phyloP scores from a whole-genome alignment of 192 early-diverging fungal species.

The Cladochytrium replicatum region DNA sequence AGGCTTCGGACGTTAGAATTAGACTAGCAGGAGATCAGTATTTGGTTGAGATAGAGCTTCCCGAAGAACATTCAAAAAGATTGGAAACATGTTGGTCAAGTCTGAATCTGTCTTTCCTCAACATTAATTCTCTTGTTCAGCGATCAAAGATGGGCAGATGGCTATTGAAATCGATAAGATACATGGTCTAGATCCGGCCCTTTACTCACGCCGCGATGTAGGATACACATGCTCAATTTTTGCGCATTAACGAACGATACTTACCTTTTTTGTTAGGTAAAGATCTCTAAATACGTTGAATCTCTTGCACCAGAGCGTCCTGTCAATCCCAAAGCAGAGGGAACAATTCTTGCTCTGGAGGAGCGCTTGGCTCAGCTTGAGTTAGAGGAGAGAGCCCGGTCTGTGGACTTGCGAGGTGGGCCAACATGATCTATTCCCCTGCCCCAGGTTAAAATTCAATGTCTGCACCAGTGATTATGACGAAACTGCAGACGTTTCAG shows the following conservation, averaged over 20 bases:
- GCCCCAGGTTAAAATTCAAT: not conserved
- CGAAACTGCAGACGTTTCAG: constrained; percentile 30
- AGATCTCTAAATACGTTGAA: constrained; percentile 34
- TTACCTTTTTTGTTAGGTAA: constrained; percentile 15
- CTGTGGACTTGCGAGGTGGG: constrained; percentile 42
- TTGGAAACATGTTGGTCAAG: constrained; percentile 19
- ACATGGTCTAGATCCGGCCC: constrained; percentile 42
- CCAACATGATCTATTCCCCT: not conserved
- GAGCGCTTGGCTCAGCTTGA: constrained; percentile 36
- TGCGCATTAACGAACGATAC: not conserved
- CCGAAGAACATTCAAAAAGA: constrained; percentile 25
- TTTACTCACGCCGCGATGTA: constrained; percentile 22
- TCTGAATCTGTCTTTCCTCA: not conserved
- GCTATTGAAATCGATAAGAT: constrained; percentile 43
- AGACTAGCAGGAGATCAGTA: constrained; percentile 40
- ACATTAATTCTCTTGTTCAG: not conserved
- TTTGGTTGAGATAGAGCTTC: constrained; percentile 36
- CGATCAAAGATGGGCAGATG: constrained; percentile 38
- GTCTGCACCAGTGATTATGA: constrained; percentile 34
- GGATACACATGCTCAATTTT: not conserved
- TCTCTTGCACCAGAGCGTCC: constrained; percentile 32
- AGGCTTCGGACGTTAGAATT: constrained; percentile 17
- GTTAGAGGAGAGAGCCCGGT: constrained; percentile 31
- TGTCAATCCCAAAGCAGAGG: constrained; percentile 19
- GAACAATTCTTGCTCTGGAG: constrained; percentile 37